Base-by-base conservation (phyloP, 768 basidiomycete species). In the Pholiota conissans region DNA sequence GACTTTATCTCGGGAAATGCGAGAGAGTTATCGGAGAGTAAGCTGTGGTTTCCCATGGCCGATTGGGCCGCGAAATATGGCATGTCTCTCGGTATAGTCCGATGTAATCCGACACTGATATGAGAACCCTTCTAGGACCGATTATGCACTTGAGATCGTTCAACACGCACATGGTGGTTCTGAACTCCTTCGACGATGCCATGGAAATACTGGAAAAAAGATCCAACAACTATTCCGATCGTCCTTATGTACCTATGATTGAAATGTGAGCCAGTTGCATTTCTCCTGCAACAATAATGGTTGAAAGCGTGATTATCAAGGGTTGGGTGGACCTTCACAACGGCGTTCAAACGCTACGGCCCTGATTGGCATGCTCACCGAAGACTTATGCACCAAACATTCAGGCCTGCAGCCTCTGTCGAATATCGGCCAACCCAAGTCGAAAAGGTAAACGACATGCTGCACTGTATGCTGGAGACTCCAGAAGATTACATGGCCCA, bases 261-360 rank as follows among this genome's bases (percentile, higher is more conserved):
- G 57, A 67, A 14, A 45, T 69, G 66, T 67, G 66, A 32, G 13
- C 13, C 13, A 32, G 7, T 6, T 35, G 11, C n/a, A n/a, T 8
- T 7, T 52, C n/a, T 20, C 1, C 42, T 39, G 8, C 20, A 2
- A 22, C 14, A 0, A 10, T 16, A 27, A 10, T 16, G 13, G 6
- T 10, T 40, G 11, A 11, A 9, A 22, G 14, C 24, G 24, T 39
- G 30, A 22, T 24, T n/a, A n/a, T 22, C 20, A 34, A 76, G 74
- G 11, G 69, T 69, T 63, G 73, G 70, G 8, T 74, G 67, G 71
- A n/a, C 3, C 9, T 72, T 71, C 52, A 69, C 63, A 55, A 29
- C 68, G 5, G 68, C 50, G 0, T 29, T 74, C 8, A 68, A 70
- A 58, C 64, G 58, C 14, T 71, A 73, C 29, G 67, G 65, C 1